phyloP scores from a whole-genome alignment of 2,329 filamentous ascomycete genomes.

The Xenoacremonium recifei region DNA sequence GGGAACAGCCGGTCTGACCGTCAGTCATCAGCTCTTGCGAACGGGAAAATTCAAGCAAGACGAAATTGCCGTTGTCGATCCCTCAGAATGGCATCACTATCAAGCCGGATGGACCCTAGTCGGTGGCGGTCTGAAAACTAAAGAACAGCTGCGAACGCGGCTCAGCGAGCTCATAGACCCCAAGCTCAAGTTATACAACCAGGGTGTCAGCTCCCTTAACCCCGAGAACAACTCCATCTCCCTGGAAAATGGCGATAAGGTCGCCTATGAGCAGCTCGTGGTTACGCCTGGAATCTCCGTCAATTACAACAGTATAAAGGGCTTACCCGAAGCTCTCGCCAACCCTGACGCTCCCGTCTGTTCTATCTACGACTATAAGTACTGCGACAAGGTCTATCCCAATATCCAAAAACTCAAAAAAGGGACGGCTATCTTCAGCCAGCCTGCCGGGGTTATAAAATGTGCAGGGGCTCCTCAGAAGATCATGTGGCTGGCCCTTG shows the following conservation, averaged over 20 bases:
- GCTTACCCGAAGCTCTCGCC: conserved; percentile 54
- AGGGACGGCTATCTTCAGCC: conserved; percentile 58
- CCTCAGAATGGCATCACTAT: conserved; percentile 63
- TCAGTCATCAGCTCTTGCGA: conserved; percentile 66
- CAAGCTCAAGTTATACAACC: conserved; percentile 61
- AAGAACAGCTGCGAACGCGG: conserved; percentile 54
- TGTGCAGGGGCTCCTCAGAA: conserved; percentile 63
- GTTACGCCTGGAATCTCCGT: conserved; percentile 58
- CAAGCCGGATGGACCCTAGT: conserved; percentile 71
- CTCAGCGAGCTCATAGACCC: conserved; percentile 52
- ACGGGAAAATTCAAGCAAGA: conserved; percentile 53
- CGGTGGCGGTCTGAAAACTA: conserved; percentile 63
- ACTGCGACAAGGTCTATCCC: conserved; percentile 51
- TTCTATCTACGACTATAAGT: conserved; percentile 57
- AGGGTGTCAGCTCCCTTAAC: conserved; percentile 46
- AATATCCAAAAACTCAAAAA: conserved; percentile 46
- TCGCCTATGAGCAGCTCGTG: conserved; percentile 64
- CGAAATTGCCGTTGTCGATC: conserved; percentile 65
- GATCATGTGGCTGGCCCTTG: conserved; percentile 60
- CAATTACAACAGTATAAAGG: conserved; percentile 51
- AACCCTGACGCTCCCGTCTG: conserved; percentile 48
- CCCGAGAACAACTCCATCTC: conserved; percentile 58
- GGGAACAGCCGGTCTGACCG: conserved; percentile 62
- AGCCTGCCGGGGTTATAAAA: conserved; percentile 57
- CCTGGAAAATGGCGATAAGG: conserved; percentile 51